phyloP scores from a whole-genome alignment of 1,284 basidiomycete genomes.

The Coniferiporia weirii region DNA sequence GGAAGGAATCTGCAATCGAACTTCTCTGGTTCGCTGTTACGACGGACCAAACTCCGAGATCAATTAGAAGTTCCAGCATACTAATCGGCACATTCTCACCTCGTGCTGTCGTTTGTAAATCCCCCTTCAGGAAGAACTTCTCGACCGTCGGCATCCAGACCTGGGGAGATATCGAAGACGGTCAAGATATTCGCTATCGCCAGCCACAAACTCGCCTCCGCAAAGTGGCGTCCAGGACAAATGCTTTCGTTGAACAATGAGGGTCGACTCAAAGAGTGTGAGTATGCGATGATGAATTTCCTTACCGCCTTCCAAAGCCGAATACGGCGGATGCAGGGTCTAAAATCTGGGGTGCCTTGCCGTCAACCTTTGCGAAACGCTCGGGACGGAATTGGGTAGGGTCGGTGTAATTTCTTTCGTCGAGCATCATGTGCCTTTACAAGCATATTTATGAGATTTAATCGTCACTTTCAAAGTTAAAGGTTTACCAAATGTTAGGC shows the following conservation, averaged over 20 bases:
- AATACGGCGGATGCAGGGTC: slow-evolving; percentile 13
- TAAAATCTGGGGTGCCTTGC: neutral
- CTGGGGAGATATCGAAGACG: slow-evolving; percentile 13
- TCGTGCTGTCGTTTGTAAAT: neutral
- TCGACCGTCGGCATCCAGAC: slow-evolving; percentile 4
- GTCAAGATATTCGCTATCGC: slow-evolving; percentile 16
- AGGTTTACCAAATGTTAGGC: slow-evolving; percentile 10
- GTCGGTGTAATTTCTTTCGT: slow-evolving; percentile 3
- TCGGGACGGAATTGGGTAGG: slow-evolving; percentile 6
- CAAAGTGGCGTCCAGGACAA: slow-evolving; percentile 19
- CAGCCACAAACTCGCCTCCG: slow-evolving; percentile 19
- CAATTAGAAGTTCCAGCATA: neutral
- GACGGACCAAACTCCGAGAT: neutral
- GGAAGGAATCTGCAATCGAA: neutral
- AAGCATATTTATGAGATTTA: neutral
- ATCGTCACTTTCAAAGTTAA: neutral
- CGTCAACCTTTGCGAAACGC: slow-evolving; percentile 3
- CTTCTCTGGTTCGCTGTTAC: neutral
- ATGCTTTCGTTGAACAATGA: slow-evolving; percentile 1
- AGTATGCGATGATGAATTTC: too few species aligned
- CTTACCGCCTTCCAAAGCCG: slow-evolving; percentile 16
- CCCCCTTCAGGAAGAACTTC: slow-evolving; percentile 7
- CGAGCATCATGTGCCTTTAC: slow-evolving; percentile 13
- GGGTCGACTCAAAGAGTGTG: neutral
- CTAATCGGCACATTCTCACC: neutral